Base-by-base conservation (phyloP, 1,284 basidiomycete genomes). In the Meira nashicola region DNA sequence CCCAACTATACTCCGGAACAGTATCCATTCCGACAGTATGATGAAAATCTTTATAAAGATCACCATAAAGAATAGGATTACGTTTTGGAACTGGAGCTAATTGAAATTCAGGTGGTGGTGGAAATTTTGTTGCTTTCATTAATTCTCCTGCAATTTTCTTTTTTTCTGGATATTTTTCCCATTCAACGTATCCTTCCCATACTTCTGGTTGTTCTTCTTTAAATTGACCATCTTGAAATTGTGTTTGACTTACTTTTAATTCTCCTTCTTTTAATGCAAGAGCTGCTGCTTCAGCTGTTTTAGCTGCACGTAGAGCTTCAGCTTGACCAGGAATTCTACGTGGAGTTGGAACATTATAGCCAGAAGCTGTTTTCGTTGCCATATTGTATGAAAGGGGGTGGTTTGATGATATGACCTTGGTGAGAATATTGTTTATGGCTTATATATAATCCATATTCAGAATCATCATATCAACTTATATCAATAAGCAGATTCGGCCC, bases 41-140 rank as follows among this genome's bases (percentile, higher is more conserved):
- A 37, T 50, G 47, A 14, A 17, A 50, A 21, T n/a, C 47, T 15
- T 17, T 50, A 15, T 25, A 50, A 25, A n/a, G 3, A 15, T 50
- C 47, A 50, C 47, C 47, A 14, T 17, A 25, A 4, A 50, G 14
- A n/a, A 50, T 14, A 2, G 47, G 47, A 25, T 50, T 50, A 37
- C n/a, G 15, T 21, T 50, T 50, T 25, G 47, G 47, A 25, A 50
- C 14, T 10, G 47, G 47, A n/a, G 21, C 47, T 12, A 50, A 21
- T 37, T 50, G 47, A 37, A 50, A 50, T 25, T 50, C 47, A 2
- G 47, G 47, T 15, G 47, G 47, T 4, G 15, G 47, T 37, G 47
- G 47, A 21, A 50, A 50, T 50, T n/a, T 50, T n/a, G 15, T 50
- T 25, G 15, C 47, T 15, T 25, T 50, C 47, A 50, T 50, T 6